Evolutionary conservation across 116 monocot species (phyloP).

Genomic region (Iris pallida): DNA sequence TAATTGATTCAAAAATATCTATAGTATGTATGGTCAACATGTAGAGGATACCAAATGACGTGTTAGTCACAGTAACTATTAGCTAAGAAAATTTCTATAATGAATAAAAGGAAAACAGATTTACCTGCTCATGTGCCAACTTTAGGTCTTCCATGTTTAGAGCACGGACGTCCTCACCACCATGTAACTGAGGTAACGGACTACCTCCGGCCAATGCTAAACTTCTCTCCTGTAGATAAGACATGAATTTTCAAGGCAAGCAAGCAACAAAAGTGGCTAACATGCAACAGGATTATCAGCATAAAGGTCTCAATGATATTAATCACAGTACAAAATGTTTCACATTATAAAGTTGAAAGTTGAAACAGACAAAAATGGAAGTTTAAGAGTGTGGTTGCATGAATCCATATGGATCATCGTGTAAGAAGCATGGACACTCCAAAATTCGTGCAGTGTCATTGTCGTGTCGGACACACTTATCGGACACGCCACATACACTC

Average conservation of each 20-base stretch:
- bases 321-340: neutral
- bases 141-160: slow-evolving; percentile 59
- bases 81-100: neutral
- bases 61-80: neutral
- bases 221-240: slow-evolving; percentile 39
- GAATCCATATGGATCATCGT: no score
- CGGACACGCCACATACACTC: no score
- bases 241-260: neutral
- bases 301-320: neutral
- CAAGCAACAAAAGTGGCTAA: neutral
- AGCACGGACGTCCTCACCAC: slow-evolving; percentile 48
- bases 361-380: neutral
- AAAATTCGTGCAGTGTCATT: no score
- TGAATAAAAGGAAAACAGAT: neutral
- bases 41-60: neutral
- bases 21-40: neutral
- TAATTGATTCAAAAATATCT: neutral
- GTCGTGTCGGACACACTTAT: no score
- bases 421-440: no score
- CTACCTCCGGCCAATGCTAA: slow-evolving; percentile 48
- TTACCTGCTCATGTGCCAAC: slow-evolving; percentile 75
- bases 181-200: slow-evolving; percentile 32
- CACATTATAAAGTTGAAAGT: neutral
- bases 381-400: neutral
- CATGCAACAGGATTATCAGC: neutral